Conservation (phyloP, 345 rosid species). For the Mallotus nudiflorus region DNA sequence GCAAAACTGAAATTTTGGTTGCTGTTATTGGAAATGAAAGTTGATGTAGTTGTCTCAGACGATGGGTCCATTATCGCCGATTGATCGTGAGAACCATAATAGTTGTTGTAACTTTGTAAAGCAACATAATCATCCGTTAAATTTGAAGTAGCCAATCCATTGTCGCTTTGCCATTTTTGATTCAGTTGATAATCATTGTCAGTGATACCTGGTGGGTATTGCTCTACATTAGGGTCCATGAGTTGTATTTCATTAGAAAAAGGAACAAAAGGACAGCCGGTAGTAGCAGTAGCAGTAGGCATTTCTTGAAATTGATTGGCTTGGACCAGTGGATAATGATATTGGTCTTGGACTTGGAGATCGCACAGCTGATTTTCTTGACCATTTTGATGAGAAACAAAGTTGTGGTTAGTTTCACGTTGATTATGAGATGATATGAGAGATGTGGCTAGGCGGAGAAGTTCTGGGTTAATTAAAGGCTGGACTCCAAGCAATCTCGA, state of each 20-base stretch:
- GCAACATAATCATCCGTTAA: slow-evolving; percentile 32
- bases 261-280: slow-evolving; percentile 28
- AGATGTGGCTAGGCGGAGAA: slow-evolving; percentile 45
- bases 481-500: slow-evolving; percentile 19
- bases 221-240: slow-evolving; percentile 19
- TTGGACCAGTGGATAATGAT: slow-evolving; percentile 24
- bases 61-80: slow-evolving; percentile 37
- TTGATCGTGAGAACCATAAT: slow-evolving; percentile 7
- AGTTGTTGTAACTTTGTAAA: slow-evolving; percentile 4
- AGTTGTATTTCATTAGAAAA: slow-evolving; percentile 35
- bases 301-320: slow-evolving; percentile 42
- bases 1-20: slow-evolving; percentile 43
- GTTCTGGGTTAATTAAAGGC: slow-evolving; percentile 32
- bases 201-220: slow-evolving; percentile 19
- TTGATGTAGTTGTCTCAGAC: slow-evolving; percentile 25
- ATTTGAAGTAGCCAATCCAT: slow-evolving; percentile 23
- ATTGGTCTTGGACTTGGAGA: slow-evolving; percentile 26
- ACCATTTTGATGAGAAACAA: slow-evolving; percentile 27
- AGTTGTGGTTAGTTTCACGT: slow-evolving; percentile 20
- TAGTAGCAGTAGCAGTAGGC: slow-evolving; percentile 20
- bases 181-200: slow-evolving; percentile 4
- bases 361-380: slow-evolving; percentile 38
- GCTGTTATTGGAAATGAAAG: slow-evolving; percentile 29
- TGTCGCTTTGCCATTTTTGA: slow-evolving; percentile 8
- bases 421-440: slow-evolving; percentile 28